Evolutionary conservation across 495 filamentous ascomycete species (phyloP), one percentile per base, ranked within the genome.

Genomic region (Penicillium steckii): DNA sequence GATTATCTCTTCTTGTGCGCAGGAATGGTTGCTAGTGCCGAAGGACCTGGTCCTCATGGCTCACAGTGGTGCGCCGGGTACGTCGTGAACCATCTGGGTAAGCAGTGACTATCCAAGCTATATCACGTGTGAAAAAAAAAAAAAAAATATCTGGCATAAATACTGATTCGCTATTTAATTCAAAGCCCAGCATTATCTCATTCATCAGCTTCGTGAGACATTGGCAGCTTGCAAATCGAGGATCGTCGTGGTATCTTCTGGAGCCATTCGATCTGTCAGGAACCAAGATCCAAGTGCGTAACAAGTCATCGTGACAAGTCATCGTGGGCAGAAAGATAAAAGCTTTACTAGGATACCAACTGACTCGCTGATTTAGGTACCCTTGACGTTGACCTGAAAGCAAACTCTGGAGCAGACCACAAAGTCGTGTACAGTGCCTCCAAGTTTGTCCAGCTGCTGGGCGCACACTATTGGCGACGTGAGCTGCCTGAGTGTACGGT

Each of bases 61-160:
- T 68, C 65, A 12, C 47, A 57, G 29, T 68, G 65, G 65, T 65
- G 62, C 22, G 50, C 50, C 24, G 48, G 55, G 1, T 63, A 53
- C 23, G 43, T 68, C 10, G 62, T 65, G 9, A 68, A 68, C 30
- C 65, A 68, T 49, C 52, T 68, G 9, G 44, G 65, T 68, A 60
- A 44, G 62, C 56, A 1, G 38, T 13, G n/a, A 10, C 35, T 8
- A 43, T n/a, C 48, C 17, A 21, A 33, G 13, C 17, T 21, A 5
- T n/a, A 37, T 17, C 13, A 37, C 8, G 17, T 15, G 33, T 15
- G 33, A 2, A 13, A 37, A n/a, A 37, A n/a, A 37, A 17, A 7
- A 7, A 15, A 15, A 18, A 2, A 7, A 15, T 2, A 15, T n/a
- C 3, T 37, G 6, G 3, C 12, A 8, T 37, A 13, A 15, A 37